Evolutionary conservation across 2,329 filamentous ascomycete species (phyloP).

Genomic region (Aspergillus hortae): DNA sequence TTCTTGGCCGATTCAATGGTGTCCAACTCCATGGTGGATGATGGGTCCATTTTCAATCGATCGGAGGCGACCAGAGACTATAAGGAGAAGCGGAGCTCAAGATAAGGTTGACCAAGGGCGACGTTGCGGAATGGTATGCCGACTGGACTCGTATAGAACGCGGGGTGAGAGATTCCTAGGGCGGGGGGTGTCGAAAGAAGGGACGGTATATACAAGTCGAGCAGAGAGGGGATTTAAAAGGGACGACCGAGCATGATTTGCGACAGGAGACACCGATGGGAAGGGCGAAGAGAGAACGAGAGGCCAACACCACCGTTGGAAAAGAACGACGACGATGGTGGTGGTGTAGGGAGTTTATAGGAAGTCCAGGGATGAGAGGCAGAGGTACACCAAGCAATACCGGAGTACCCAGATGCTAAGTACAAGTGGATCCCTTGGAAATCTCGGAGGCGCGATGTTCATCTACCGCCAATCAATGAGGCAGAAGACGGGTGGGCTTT

Average conservation of each 20-base stretch:
- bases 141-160: not conserved
- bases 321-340: not conserved
- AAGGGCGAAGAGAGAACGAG: not conserved
- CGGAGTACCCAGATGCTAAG: too few species aligned
- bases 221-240: not conserved
- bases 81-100: too few species aligned
- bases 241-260: not conserved
- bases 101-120: too few species aligned
- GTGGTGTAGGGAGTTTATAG: constrained; percentile 10
- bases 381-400: not conserved
- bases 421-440: not conserved
- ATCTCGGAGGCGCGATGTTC: not conserved
- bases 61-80: not conserved
- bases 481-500: not conserved
- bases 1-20: constrained; percentile 20
- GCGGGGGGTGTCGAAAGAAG: not conserved
- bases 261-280: not conserved
- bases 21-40: constrained; percentile 13
- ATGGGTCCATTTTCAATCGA: not conserved
- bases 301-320: not conserved
- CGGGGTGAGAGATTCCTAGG: not conserved
- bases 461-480: constrained; percentile 9
- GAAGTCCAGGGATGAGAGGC: not conserved
- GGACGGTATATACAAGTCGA: not conserved
- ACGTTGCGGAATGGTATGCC: not conserved